phyloP scores from a whole-genome alignment of 2,329 filamentous ascomycete genomes.

The Paecilomyces variotii region DNA sequence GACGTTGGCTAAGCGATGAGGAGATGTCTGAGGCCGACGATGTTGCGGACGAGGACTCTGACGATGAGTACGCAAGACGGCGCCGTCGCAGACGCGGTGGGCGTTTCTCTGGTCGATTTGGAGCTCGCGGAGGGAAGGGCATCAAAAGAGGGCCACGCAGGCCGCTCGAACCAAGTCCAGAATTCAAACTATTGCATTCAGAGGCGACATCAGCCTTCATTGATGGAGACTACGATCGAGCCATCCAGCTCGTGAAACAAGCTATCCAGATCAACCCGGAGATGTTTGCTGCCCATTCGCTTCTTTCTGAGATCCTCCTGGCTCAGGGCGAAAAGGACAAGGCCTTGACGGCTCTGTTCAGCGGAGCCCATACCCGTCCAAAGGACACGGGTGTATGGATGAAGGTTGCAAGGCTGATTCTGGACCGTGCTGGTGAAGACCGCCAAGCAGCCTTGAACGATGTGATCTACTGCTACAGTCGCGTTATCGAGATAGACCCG shows the following conservation, averaged over 20 bases:
- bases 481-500: slow-evolving; percentile 46
- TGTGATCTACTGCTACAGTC: slow-evolving; percentile 46
- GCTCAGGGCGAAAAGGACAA: slow-evolving; percentile 50
- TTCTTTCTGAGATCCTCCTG: slow-evolving; percentile 52
- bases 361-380: slow-evolving; percentile 50
- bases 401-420: slow-evolving; percentile 48
- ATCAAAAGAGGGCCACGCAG: slow-evolving; percentile 39
- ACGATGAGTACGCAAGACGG: slow-evolving; percentile 16
- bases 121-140: slow-evolving; percentile 36
- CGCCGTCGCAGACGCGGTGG: slow-evolving; percentile 24
- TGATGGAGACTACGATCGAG: slow-evolving; percentile 39
- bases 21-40: slow-evolving; percentile 13
- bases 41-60: slow-evolving; percentile 13
- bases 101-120: slow-evolving; percentile 28
- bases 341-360: slow-evolving; percentile 48
- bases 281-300: slow-evolving; percentile 53
- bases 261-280: slow-evolving; percentile 53
- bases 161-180: slow-evolving; percentile 39
- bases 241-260: slow-evolving; percentile 34
- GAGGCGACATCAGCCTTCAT: slow-evolving; percentile 43
- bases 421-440: slow-evolving; percentile 41
- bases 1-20: slow-evolving; percentile 15
- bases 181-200: slow-evolving; percentile 41
- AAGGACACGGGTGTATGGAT: slow-evolving; percentile 51
- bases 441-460: slow-evolving; percentile 36